Conservation (phyloP, 2,329 filamentous ascomycete genomes). For the Zymoseptoria tritici region DNA sequence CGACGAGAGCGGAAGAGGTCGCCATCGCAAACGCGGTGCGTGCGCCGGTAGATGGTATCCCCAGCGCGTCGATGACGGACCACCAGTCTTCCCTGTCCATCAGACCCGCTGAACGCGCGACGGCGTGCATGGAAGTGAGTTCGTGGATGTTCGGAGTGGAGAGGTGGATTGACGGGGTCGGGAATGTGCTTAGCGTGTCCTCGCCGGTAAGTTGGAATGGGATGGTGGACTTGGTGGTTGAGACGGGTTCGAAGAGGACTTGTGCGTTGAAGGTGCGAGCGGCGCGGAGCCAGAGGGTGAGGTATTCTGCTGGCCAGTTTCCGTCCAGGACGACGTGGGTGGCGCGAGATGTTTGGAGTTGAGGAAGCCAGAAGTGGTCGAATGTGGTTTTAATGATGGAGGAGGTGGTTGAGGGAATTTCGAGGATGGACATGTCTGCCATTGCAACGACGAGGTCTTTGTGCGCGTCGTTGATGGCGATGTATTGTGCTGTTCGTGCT, state of each 20-base stretch:
- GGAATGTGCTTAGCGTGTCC: slow-evolving; percentile 43
- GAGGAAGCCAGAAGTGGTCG: slow-evolving; percentile 52
- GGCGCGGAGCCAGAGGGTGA: slow-evolving; percentile 60
- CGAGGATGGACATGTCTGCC: slow-evolving; percentile 88
- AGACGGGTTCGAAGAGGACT: slow-evolving; percentile 85
- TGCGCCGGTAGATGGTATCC: slow-evolving; percentile 61
- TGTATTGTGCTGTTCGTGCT: slow-evolving; percentile 77
- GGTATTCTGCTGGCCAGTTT: slow-evolving; percentile 66
- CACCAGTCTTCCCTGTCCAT: slow-evolving; percentile 73
- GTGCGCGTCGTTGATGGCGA: slow-evolving; percentile 75
- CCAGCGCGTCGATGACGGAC: slow-evolving; percentile 67
- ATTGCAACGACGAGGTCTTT: slow-evolving; percentile 86
- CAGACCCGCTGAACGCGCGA: slow-evolving; percentile 58
- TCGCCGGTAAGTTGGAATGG: slow-evolving; percentile 46
- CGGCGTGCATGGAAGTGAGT: slow-evolving; percentile 67
- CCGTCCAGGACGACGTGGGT: slow-evolving; percentile 78
- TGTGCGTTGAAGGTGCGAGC: slow-evolving; percentile 50
- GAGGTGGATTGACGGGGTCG: slow-evolving; percentile 58
- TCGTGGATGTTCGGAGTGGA: slow-evolving; percentile 79
- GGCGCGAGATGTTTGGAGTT: slow-evolving; percentile 51
- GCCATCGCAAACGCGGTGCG: slow-evolving; percentile 63
- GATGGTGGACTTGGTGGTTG: slow-evolving; percentile 64
- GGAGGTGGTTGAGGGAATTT: slow-evolving; percentile 30
- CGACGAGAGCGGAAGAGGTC: slow-evolving; percentile 61
- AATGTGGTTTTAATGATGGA: slow-evolving; percentile 32